phyloP scores from a whole-genome alignment of 768 basidiomycete genomes.

The Termitomyces sp. region DNA sequence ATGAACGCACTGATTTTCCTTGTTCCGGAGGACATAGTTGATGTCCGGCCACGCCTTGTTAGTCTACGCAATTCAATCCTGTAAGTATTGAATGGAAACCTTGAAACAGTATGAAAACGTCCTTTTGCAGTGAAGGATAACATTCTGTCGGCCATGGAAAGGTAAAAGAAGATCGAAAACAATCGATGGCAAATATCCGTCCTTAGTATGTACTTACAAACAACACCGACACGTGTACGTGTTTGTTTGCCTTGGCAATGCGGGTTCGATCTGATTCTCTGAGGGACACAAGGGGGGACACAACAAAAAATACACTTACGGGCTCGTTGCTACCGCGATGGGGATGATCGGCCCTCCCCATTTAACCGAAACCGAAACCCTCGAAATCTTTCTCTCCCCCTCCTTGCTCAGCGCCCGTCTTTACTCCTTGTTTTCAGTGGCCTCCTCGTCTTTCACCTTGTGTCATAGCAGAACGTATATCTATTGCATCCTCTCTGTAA shows the following conservation, averaged over 20 bases:
- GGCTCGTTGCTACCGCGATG: constrained; percentile 15
- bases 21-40: constrained; percentile 96
- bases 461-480: not conserved
- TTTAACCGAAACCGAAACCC: constrained; percentile 1
- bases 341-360: constrained; percentile 6
- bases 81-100: not conserved
- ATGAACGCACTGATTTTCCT: constrained; percentile 95
- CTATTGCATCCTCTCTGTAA: not conserved
- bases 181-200: not conserved
- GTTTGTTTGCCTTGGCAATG: not conserved
- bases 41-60: constrained; percentile 86
- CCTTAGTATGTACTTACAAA: too few relatives aligned
- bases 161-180: not conserved
- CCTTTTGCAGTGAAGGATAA: not conserved
- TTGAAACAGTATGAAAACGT: not conserved
- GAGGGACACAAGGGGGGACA: not conserved
- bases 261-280: not conserved
- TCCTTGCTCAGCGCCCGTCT: not conserved
- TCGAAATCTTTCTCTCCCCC: not conserved
- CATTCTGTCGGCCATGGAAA: not conserved
- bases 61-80: constrained; percentile 21
- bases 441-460: not conserved
- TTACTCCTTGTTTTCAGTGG: not conserved
- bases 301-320: not conserved
- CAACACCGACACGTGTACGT: not conserved